Percentiles rank a stretch among this genome's conserved stretches.
phyloP scores from a whole-genome alignment of 768 basidiomycete genomes.

The Amanita molliuscula region DNA sequence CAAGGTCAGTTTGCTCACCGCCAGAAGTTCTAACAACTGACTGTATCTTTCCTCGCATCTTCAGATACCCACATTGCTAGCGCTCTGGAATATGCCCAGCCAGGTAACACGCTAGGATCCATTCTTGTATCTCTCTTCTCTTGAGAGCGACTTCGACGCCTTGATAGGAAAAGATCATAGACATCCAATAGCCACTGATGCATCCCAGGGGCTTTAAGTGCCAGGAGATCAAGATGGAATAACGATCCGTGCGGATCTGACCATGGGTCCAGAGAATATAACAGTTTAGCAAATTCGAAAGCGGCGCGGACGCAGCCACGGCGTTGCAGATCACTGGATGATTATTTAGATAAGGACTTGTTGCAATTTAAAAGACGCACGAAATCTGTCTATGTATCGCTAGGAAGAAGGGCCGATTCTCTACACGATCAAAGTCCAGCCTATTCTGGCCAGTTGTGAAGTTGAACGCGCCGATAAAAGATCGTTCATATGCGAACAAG shows the following conservation, averaged over 20 bases:
- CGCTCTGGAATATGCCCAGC: conserved; percentile 65
- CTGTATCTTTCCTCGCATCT: conserved; percentile 31
- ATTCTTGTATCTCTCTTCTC: conserved; percentile 19
- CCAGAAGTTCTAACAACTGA: conserved; percentile 8
- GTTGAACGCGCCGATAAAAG: conserved; percentile 79
- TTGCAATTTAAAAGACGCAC: conserved; percentile 29
- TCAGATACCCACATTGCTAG: conserved; percentile 51
- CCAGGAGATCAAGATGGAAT: conserved; percentile 77
- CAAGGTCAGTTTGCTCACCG: background rate
- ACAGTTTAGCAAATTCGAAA: conserved; percentile 83
- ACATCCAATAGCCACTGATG: conserved; percentile 70
- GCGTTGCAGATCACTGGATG: conserved; percentile 67
- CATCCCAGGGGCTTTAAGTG: conserved; percentile 70
- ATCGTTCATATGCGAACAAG: conserved; percentile 86
- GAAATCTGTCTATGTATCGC: conserved; percentile 79
- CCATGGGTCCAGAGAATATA: conserved; percentile 78
- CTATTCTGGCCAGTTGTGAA: conserved; percentile 74
- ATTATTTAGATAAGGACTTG: background rate
- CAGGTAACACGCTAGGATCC: conserved; percentile 60
- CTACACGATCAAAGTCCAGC: conserved; percentile 83
- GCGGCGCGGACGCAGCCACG: conserved; percentile 83
- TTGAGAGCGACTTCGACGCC: conserved; percentile 10
- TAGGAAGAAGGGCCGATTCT: conserved; percentile 89
- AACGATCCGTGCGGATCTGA: conserved; percentile 84
- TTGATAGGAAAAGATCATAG: conserved; percentile 33